A percentile compares a stretch with the other conserved stretches of the same genome.
phyloP scores from a whole-genome alignment of 805 yeast genomes.

The Metschnikowia reukaufii region DNA sequence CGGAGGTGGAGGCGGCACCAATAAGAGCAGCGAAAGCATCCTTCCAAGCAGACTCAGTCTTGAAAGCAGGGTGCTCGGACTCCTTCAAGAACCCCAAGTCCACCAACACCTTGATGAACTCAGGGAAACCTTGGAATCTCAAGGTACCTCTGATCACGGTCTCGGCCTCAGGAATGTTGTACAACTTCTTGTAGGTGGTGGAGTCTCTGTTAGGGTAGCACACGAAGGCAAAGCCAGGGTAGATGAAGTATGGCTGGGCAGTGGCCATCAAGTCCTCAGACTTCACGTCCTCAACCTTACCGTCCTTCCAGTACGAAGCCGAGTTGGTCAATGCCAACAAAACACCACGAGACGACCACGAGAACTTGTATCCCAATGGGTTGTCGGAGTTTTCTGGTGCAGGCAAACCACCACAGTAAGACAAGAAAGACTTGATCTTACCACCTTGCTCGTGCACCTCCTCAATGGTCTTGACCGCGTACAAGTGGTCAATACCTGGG shows the following conservation, averaged over 20 bases:
- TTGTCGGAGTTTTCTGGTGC: conserved; percentile 97
- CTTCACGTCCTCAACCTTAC: conserved; percentile 72
- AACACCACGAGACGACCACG: conserved; percentile 99
- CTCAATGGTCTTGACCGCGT: conserved; percentile 96
- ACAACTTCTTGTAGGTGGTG: conserved; percentile 86
- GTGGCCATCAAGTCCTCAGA: conserved; percentile 93
- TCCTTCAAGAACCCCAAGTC: conserved; percentile 92
- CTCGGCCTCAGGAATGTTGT: conserved; percentile 95
- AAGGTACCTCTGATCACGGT: conserved; percentile 96
- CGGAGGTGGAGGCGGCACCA: conserved; percentile 68
- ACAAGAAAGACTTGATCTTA: conserved; percentile 87
- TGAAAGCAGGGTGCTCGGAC: conserved; percentile 59
- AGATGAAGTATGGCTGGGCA: conserved; percentile 92
- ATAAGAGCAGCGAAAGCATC: conserved; percentile 76
- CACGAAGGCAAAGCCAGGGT: conserved; percentile 93
- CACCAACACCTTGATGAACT: conserved; percentile 91
- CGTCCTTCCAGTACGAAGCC: conserved; percentile 87
- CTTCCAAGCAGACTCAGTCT: conserved; percentile 68
- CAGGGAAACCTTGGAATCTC: conserved; percentile 98
- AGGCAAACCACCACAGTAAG: conserved; percentile 98
- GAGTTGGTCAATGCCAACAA: conserved; percentile 91
- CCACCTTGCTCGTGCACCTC: conserved; percentile 93
- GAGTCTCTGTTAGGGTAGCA: conserved; percentile 99
- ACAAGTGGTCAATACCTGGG: conserved; percentile 98
- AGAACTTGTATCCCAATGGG: conserved; percentile 97